These are phyloP conservation scores for Saururus chinensis DNA, from an alignment of 164 flowering plant species.

Conservation along the genomic window DNA sequence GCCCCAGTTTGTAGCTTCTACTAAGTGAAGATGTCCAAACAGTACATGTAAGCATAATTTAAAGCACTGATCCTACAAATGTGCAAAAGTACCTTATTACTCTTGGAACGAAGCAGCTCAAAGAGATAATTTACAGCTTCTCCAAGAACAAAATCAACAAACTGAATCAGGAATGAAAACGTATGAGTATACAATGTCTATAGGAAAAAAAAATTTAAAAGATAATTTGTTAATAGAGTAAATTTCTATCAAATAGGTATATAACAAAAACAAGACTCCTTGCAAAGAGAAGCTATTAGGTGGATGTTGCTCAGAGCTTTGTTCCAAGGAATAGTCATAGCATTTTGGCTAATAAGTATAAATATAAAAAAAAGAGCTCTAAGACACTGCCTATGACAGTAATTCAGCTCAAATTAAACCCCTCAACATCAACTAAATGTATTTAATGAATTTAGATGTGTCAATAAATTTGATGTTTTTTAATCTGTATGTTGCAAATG, in stretches of 20 bases:
- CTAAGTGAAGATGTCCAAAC: background rate
- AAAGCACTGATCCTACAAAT: background rate
- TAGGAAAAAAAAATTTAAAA: too few species aligned
- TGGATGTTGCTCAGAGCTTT: too few species aligned
- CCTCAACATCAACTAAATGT: background rate
- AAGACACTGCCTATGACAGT: too few species aligned
- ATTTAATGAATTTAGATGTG: too few species aligned
- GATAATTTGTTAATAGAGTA: too few species aligned
- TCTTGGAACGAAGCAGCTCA: slow-evolving; percentile 44
- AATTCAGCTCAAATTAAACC: background rate
- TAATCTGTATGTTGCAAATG: too few species aligned
- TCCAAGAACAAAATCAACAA: slow-evolving; percentile 46
- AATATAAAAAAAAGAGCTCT: too few species aligned
- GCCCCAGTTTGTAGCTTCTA: too few species aligned
- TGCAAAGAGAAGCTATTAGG: background rate
- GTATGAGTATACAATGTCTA: background rate
- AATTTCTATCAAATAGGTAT: too few species aligned
- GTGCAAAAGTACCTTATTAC: slow-evolving; percentile 46
- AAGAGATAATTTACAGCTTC: slow-evolving; percentile 61
- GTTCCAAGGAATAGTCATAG: too few species aligned
- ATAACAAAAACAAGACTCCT: too few species aligned
- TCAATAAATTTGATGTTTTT: background rate
- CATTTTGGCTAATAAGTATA: too few species aligned
- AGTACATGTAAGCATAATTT: background rate
- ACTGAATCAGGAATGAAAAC: slow-evolving; percentile 23